phyloP scores from a whole-genome alignment of 2,329 filamentous ascomycete species.

The Elsinoe perseae region DNA sequence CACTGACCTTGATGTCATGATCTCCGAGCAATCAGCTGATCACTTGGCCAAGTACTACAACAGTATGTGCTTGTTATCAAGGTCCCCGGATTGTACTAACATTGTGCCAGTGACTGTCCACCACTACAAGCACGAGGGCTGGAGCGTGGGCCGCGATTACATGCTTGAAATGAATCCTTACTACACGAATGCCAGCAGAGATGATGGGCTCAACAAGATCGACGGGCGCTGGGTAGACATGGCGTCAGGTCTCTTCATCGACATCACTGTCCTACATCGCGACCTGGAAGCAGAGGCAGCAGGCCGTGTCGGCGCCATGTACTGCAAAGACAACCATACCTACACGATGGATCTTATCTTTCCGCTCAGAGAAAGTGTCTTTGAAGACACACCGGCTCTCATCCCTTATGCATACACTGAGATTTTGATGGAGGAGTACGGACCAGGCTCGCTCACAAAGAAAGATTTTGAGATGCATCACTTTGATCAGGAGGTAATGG shows the following conservation, averaged over 20 bases:
- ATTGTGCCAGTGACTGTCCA: constrained; percentile 50
- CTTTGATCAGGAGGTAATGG: constrained; percentile 31
- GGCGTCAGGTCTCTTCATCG: constrained; percentile 52
- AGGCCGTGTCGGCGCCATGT: constrained; percentile 39
- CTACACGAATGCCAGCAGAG: constrained; percentile 38
- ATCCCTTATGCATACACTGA: constrained; percentile 51
- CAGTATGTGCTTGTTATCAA: constrained; percentile 47
- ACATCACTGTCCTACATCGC: constrained; percentile 50
- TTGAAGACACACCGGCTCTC: constrained; percentile 47
- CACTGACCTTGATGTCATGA: constrained; percentile 52
- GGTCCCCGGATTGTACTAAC: constrained; percentile 24
- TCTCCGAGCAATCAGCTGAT: constrained; percentile 48
- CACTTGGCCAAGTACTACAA: constrained; percentile 54
- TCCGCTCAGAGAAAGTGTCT: constrained; percentile 47
- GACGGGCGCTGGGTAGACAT: constrained; percentile 56
- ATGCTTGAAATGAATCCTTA: constrained; percentile 54
- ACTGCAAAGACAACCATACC: constrained; percentile 51
- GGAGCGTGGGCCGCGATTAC: constrained; percentile 34
- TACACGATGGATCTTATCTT: constrained; percentile 50
- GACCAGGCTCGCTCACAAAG: constrained; percentile 40
- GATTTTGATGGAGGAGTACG: constrained; percentile 50
- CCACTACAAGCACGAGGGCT: constrained; percentile 29
- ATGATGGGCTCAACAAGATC: constrained; percentile 48
- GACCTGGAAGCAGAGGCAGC: constrained; percentile 35
- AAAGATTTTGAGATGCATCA: constrained; percentile 39